A percentile compares a stretch with the other conserved stretches of the same genome.
These are phyloP conservation scores for Neonectria neomacrospora DNA, from an alignment of 2,329 filamentous ascomycete genomes.

Conservation along the genomic window DNA sequence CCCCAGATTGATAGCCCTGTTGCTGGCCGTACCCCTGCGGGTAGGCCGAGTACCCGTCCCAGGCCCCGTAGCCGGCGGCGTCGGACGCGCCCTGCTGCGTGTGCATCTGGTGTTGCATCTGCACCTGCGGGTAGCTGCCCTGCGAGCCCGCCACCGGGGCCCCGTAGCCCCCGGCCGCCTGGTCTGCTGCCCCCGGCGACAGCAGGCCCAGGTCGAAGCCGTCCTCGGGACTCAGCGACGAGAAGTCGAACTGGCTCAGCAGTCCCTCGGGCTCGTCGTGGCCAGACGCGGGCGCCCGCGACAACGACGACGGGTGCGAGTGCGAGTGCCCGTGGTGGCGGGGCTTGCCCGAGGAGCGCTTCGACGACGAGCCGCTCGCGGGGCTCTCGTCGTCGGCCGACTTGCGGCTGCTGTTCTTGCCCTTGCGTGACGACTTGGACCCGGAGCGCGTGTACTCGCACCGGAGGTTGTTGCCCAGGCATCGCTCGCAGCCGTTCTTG, in stretches of 20 bases:
- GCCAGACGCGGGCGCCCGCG: constrained; percentile 27
- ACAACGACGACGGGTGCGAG: constrained; percentile 15
- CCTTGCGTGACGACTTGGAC: constrained; percentile 47
- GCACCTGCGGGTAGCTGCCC: constrained; percentile 17
- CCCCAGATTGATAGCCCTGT: constrained; percentile 32
- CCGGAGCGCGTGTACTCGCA: constrained; percentile 52
- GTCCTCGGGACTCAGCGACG: constrained; percentile 45
- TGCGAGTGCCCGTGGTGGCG: constrained; percentile 27
- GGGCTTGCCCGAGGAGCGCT: constrained; percentile 34
- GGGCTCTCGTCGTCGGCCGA: constrained; percentile 35
- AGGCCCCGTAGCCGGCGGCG: constrained; percentile 29
- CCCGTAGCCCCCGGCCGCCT: constrained; percentile 37
- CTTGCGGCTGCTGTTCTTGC: constrained; percentile 42
- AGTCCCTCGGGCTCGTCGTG: constrained; percentile 38
- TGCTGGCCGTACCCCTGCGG: constrained; percentile 34
- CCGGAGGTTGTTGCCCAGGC: constrained; percentile 43
- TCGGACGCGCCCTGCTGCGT: constrained; percentile 22
- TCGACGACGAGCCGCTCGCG: constrained; percentile 34
- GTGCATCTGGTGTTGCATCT: constrained; percentile 15
- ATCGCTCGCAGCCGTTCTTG: constrained; percentile 52
- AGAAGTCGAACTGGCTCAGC: constrained; percentile 45
- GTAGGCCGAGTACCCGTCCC: constrained; percentile 38
- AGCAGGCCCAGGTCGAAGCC: constrained; percentile 45
- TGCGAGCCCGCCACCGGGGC: constrained; percentile 34
- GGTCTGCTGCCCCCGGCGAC: constrained; percentile 33